phyloP scores from a whole-genome alignment of 2,329 filamentous ascomycete species.

The Ceratocystis smalleyi region DNA sequence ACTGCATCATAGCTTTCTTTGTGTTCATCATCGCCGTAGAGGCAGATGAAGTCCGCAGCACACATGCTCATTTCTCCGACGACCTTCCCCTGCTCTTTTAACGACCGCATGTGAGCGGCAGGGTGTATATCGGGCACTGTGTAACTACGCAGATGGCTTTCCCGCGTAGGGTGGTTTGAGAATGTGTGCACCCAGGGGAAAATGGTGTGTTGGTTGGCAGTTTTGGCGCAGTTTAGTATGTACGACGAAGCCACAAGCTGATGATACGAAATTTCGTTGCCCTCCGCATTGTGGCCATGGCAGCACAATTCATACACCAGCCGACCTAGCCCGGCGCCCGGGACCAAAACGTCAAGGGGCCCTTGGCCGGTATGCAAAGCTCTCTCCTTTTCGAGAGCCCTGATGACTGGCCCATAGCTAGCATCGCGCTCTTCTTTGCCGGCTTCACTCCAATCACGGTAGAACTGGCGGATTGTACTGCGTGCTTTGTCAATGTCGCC shows the following conservation, averaged over 20 bases:
- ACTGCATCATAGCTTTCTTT: conserved; percentile 60
- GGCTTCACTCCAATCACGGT: conserved; percentile 80
- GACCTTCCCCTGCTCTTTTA: conserved; percentile 14
- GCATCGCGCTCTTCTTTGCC: conserved; percentile 58
- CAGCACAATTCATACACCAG: conserved; percentile 75
- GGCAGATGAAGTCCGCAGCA: conserved; percentile 79
- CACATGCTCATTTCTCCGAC: conserved; percentile 76
- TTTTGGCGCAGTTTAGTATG: conserved; percentile 52
- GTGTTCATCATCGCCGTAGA: conserved; percentile 55
- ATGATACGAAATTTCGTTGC: conserved; percentile 94
- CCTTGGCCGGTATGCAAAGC: conserved; percentile 16
- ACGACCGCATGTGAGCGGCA: conserved; percentile 33
- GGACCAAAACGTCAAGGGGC: conserved; percentile 57
- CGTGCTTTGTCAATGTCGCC: conserved; percentile 78
- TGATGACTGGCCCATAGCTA: conserved; percentile 60
- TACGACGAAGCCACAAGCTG: conserved; percentile 76
- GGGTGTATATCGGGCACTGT: conserved; percentile 70
- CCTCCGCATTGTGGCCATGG: conserved; percentile 60
- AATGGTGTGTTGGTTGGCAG: conserved; percentile 50
- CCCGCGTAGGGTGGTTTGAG: conserved; percentile 63
- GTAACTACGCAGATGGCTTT: conserved; percentile 60
- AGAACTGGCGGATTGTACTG: conserved; percentile 85
- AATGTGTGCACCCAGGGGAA: conserved; percentile 80
- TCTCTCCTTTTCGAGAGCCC: conserved; percentile 42
- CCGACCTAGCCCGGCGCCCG: conserved; percentile 76